Percentiles rank a stretch among this genome's conserved stretches.
Evolutionary conservation across 352 stramenopile species (phyloP).

Genomic region (Phytopythium boreale): DNA sequence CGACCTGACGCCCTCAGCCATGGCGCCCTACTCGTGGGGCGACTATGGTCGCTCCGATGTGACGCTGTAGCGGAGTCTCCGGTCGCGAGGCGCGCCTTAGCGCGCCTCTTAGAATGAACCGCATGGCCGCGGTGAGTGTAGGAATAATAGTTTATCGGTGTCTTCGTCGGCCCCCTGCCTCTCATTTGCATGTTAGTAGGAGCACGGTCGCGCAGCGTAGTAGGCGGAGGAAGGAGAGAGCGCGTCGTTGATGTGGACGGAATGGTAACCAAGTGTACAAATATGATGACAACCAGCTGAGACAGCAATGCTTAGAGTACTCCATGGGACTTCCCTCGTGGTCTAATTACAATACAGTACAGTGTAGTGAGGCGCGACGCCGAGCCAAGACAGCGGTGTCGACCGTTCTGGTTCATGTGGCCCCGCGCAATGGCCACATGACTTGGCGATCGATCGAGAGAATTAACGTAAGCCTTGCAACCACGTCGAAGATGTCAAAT

Average conservation of each 20-base stretch:
- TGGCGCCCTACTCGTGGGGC: not conserved
- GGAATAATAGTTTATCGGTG: constrained; percentile 3
- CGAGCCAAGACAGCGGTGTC: too few species aligned
- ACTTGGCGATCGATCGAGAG: too few species aligned
- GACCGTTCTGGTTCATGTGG: too few species aligned
- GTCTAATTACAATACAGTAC: too few species aligned
- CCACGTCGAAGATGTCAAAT: too few species aligned
- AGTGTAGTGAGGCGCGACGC: too few species aligned
- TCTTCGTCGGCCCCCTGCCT: not conserved
- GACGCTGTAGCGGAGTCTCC: not conserved
- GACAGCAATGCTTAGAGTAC: not conserved
- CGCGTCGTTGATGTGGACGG: not conserved
- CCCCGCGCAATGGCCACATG: too few species aligned
- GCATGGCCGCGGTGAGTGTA: not conserved
- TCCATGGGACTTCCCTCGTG: too few species aligned
- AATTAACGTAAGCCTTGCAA: too few species aligned
- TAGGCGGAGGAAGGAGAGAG: not conserved
- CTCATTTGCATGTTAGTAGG: constrained; percentile 4
- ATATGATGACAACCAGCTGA: not conserved
- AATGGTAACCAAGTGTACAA: constrained; percentile 3
- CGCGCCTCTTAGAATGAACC: not conserved
- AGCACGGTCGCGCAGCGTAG: not conserved
- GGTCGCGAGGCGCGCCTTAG: too few species aligned
- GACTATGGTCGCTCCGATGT: not conserved
- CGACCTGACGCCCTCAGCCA: not conserved